These are phyloP conservation scores for Geotrichum candidum DNA, from an alignment of 1,139 yeast genomes.

Conservation along the genomic window DNA sequence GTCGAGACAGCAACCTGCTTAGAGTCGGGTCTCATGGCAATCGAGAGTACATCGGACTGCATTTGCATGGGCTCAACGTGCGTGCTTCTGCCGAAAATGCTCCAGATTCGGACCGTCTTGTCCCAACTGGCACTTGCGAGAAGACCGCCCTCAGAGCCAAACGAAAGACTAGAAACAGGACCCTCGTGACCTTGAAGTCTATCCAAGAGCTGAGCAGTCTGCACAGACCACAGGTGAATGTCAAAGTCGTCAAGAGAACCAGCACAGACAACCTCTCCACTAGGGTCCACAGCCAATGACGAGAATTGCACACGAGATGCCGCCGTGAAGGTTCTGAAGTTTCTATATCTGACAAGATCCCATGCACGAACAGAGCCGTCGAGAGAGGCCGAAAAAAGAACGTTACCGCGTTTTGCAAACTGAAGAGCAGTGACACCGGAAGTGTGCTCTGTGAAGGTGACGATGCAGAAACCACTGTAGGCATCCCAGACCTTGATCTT, in stretches of 20 bases:
- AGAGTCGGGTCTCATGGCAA: conserved; percentile 87
- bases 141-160: conserved; percentile 68
- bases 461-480: conserved; percentile 84
- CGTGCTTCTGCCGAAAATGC: conserved; percentile 69
- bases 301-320: conserved; percentile 82
- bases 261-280: conserved; percentile 95
- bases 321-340: conserved; percentile 90
- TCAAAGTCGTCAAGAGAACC: conserved; percentile 89
- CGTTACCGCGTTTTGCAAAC: conserved; percentile 84
- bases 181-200: conserved; percentile 91
- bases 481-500: conserved; percentile 96
- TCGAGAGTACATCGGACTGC: conserved; percentile 75
- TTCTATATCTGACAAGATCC: conserved; percentile 89
- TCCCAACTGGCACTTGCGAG: conserved; percentile 97
- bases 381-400: conserved; percentile 79
- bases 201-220: conserved; percentile 86
- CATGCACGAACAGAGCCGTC: conserved; percentile 98
- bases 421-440: conserved; percentile 84
- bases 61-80: conserved; percentile 88
- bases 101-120: conserved; percentile 89
- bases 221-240: conserved; percentile 95
- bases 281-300: conserved; percentile 89
- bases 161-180: conserved; percentile 82
- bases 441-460: conserved; percentile 85
- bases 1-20: conserved; percentile 84